Evolutionary conservation across 2,329 filamentous ascomycete genomes (phyloP).

Genomic region (Sporothrix protearum): DNA sequence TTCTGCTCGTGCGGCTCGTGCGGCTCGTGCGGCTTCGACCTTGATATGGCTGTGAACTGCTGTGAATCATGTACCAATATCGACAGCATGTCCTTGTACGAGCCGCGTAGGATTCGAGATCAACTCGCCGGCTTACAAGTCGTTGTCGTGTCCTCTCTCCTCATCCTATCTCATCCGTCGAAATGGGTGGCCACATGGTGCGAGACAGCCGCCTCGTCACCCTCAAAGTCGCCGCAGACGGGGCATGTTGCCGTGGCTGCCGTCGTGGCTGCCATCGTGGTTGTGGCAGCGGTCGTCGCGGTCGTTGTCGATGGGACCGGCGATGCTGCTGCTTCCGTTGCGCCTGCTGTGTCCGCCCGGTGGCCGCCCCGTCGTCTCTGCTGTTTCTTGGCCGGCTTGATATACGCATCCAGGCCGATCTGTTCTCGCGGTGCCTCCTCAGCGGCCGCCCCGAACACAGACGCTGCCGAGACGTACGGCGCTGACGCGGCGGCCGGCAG

Average conservation of each 20-base stretch:
- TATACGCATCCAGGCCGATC: constrained; percentile 51
- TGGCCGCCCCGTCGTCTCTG: constrained; percentile 33
- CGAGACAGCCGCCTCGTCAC: constrained; percentile 64
- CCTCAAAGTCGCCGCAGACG: constrained; percentile 63
- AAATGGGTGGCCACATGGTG: constrained; percentile 64
- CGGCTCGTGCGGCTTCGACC: too few relatives aligned
- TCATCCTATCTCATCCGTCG: constrained; percentile 31
- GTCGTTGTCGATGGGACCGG: too few relatives aligned
- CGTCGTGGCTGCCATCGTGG: neutral
- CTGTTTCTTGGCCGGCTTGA: constrained; percentile 35
- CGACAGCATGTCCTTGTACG: neutral
- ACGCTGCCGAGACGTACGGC: neutral
- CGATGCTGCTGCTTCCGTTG: constrained; percentile 27
- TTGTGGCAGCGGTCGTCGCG: too few relatives aligned
- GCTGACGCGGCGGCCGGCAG: neutral
- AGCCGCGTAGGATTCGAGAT: neutral
- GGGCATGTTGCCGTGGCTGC: constrained; percentile 49
- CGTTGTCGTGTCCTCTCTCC: neutral
- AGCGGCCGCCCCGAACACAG: neutral
- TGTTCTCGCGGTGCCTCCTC: constrained; percentile 41
- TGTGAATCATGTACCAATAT: too few relatives aligned
- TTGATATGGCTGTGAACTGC: too few relatives aligned
- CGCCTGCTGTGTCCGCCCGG: constrained; percentile 29
- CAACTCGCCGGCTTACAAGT: neutral
- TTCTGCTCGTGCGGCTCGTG: too few relatives aligned